Conservation (phyloP, 2,329 filamentous ascomycete genomes). For the Aspergillus fructus region DNA sequence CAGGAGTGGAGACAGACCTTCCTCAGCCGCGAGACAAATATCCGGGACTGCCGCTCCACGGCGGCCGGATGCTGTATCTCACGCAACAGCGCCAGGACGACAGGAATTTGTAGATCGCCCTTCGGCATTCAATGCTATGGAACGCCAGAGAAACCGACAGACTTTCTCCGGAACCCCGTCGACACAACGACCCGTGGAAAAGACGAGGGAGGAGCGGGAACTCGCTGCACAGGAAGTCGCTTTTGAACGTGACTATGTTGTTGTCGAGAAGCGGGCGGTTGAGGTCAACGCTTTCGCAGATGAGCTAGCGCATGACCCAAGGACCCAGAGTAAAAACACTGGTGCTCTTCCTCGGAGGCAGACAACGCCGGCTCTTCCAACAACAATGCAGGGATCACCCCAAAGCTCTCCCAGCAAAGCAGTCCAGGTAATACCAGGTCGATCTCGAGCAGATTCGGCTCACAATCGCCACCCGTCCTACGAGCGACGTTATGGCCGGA, state of each 20-base stretch:
- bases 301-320: slow-evolving; percentile 82
- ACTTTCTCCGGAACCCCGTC: slow-evolving; percentile 49
- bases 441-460: slow-evolving; percentile 56
- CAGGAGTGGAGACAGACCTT: slow-evolving; percentile 34
- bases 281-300: slow-evolving; percentile 97
- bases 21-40: slow-evolving; percentile 23
- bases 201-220: slow-evolving; percentile 51
- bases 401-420: slow-evolving; percentile 67
- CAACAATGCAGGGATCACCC: slow-evolving; percentile 68
- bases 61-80: slow-evolving; percentile 34
- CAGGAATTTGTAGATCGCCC: slow-evolving; percentile 38
- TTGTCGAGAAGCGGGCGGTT: slow-evolving; percentile 91
- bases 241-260: slow-evolving; percentile 89
- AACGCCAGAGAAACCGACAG: slow-evolving; percentile 61
- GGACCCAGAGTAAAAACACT: slow-evolving; percentile 57
- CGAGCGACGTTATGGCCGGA: slow-evolving; percentile 73
- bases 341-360: slow-evolving; percentile 70
- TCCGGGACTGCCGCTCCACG: slow-evolving; percentile 28
- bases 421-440: slow-evolving; percentile 70
- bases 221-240: slow-evolving; percentile 80
- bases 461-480: slow-evolving; percentile 79
- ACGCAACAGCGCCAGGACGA: slow-evolving; percentile 41
- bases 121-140: slow-evolving; percentile 47
- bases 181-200: slow-evolving; percentile 35
- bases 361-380: slow-evolving; percentile 73